Evolutionary conservation across 2,329 filamentous ascomycete genomes (phyloP), one percentile per base, ranked within the genome.

Genomic region (Ophiognomonia clavigignenti-juglandacearum): DNA sequence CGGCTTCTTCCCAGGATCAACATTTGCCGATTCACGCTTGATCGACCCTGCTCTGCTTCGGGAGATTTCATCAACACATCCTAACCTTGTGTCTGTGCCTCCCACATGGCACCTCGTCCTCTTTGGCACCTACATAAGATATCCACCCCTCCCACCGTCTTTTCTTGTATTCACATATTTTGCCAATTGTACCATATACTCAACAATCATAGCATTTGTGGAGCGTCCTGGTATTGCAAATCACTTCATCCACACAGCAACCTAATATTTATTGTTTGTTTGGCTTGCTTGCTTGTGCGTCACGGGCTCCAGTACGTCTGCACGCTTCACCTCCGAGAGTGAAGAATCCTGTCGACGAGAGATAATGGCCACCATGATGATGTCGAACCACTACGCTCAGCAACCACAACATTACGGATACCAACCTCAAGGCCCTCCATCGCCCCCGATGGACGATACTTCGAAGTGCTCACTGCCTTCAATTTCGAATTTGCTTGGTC

Each of bases 401-500:
- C 72, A 74, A 59, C 61, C n/a, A n/a, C n/a, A 67, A 55, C 72
- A 75, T 50, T 77, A 77, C 61, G 67, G 68, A 59, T 77, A 77
- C 59, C 65, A 67, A 45, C 79, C 80, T 40, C 79, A 82, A 59
- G 78, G 82, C 43, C 85, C 85, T 45, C 85, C 85, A 26, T 89
- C 85, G 56, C 85, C 85, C 52, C 85, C 85, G 36, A 82, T 86
- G 63, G 86, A 90, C 59, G 85, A 89, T 60, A 68, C 69, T 38
- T 72, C 82, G 56, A 91, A 85, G 69, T 93, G 86, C 61, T 95
- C 90, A 42, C 73, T 97, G 48, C 92, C 92, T 18, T 96, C 92
- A 32, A 96, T 97, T 65, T 96, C 90, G 31, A 92, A 89, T 65
- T 77, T 97, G 48, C 75, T 97, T 43, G 86, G 86, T 53, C 79